Evolutionary conservation across 2,329 filamentous ascomycete species (phyloP).

Genomic region (Colletotrichum somersetense): DNA sequence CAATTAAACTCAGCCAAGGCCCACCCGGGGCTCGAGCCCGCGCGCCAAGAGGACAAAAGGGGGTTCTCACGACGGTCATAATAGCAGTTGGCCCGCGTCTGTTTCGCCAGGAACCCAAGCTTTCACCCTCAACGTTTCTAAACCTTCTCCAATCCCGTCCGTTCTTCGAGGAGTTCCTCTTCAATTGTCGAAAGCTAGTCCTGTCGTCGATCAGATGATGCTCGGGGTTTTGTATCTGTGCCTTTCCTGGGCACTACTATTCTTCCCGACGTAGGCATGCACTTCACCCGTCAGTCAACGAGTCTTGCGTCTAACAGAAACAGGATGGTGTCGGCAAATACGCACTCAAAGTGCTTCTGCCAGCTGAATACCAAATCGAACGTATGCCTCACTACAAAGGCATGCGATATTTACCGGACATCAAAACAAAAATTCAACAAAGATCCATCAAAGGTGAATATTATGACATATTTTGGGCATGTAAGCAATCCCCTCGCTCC

Average conservation of each 20-base stretch:
- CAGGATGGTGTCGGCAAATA: constrained; percentile 11
- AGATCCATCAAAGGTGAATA: background rate
- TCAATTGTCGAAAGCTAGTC: too few relatives aligned
- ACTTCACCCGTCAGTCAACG: background rate
- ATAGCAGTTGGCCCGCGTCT: background rate
- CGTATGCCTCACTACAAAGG: constrained; percentile 13
- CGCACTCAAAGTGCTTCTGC: constrained; percentile 22
- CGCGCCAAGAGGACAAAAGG: background rate
- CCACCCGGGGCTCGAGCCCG: background rate
- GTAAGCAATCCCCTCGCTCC: constrained; percentile 1
- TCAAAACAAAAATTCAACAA: constrained; percentile 11
- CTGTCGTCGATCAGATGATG: background rate
- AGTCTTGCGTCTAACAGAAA: background rate
- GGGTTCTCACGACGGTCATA: too few relatives aligned
- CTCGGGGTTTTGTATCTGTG: background rate
- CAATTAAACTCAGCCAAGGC: background rate
- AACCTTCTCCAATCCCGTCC: too few relatives aligned
- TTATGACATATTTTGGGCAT: background rate
- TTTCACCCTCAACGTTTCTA: background rate
- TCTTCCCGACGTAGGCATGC: constrained; percentile 15
- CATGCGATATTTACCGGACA: constrained; percentile 19
- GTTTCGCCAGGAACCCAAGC: background rate
- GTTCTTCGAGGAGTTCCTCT: too few relatives aligned
- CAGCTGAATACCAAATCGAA: background rate
- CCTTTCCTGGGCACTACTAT: constrained; percentile 3